phyloP scores from a whole-genome alignment of 1,284 basidiomycete genomes.

The Ustilago cynodontis region DNA sequence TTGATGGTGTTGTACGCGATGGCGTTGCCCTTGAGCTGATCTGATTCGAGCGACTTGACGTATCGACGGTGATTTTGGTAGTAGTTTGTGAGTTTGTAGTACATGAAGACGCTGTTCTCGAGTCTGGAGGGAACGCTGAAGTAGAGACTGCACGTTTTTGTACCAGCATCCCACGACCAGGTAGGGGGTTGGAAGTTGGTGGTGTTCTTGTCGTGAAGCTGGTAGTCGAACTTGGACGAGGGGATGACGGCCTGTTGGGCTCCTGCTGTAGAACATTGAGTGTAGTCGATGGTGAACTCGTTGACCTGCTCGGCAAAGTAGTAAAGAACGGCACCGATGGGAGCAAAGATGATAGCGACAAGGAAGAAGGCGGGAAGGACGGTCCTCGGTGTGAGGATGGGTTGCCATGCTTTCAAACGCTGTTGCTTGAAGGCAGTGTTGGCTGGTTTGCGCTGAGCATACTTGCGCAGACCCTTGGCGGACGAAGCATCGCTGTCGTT shows the following conservation, averaged over 20 bases:
- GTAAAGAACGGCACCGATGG: constrained; percentile 85
- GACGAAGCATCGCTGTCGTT: constrained; percentile 46
- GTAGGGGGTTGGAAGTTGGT: constrained; percentile 66
- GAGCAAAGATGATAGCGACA: constrained; percentile 92
- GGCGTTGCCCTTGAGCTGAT: constrained; percentile 85
- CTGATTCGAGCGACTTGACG: constrained; percentile 87
- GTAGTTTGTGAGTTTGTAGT: constrained; percentile 82
- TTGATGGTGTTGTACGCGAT: constrained; percentile 72
- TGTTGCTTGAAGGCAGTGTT: constrained; percentile 99
- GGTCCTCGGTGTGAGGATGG: constrained; percentile 95
- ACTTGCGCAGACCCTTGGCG: constrained; percentile 57
- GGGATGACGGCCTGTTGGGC: constrained; percentile 74
- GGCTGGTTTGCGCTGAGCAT: constrained; percentile 64
- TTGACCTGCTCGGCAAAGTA: constrained; percentile 77
- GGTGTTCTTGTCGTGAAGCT: constrained; percentile 66
- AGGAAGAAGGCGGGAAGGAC: constrained; percentile 96
- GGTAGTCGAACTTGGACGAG: constrained; percentile 79
- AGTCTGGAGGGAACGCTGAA: constrained; percentile 80
- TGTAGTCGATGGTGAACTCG: constrained; percentile 96
- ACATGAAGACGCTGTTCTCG: constrained; percentile 83
- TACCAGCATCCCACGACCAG: constrained; percentile 43
- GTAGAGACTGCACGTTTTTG: constrained; percentile 59
- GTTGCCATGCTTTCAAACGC: constrained; percentile 99
- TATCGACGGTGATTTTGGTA: constrained; percentile 99
- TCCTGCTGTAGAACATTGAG: constrained; percentile 76